phyloP scores from a whole-genome alignment of 495 filamentous ascomycete genomes.

The Xylaria venustula region DNA sequence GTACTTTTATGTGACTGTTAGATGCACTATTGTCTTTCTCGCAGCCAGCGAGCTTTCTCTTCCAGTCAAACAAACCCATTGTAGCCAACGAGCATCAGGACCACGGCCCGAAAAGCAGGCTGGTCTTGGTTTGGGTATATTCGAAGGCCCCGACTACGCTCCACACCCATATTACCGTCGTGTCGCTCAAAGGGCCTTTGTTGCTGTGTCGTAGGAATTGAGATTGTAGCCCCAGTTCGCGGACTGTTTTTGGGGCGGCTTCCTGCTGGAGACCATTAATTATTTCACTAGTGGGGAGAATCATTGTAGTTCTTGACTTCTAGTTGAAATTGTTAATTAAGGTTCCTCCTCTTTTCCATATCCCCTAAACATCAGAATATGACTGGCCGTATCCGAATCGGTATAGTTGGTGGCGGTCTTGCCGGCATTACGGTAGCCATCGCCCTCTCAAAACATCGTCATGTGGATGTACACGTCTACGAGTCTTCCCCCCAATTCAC shows the following conservation, averaged over 20 bases:
- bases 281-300: background rate
- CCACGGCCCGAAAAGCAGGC: background rate
- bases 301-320: background rate
- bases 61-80: background rate
- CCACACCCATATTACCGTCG: background rate
- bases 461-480: conserved; percentile 23
- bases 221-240: background rate
- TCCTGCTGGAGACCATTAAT: background rate
- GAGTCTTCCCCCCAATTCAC: conserved; percentile 27
- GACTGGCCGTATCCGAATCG: background rate
- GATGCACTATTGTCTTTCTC: background rate
- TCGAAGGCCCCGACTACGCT: background rate
- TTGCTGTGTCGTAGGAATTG: background rate
- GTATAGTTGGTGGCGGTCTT: conserved; percentile 6
- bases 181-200: background rate
- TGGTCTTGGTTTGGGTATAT: background rate
- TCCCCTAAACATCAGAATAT: no score
- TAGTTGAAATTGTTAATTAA: background rate
- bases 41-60: no score
- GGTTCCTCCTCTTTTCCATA: background rate
- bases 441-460: conserved; percentile 16
- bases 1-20: background rate
- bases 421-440: conserved; percentile 10
- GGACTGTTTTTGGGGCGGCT: background rate
- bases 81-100: background rate